A percentile compares a stretch with the other conserved stretches of the same genome.
These are phyloP conservation scores for Hydnum rufescens DNA, from an alignment of 768 basidiomycete genomes.

Conservation along the genomic window DNA sequence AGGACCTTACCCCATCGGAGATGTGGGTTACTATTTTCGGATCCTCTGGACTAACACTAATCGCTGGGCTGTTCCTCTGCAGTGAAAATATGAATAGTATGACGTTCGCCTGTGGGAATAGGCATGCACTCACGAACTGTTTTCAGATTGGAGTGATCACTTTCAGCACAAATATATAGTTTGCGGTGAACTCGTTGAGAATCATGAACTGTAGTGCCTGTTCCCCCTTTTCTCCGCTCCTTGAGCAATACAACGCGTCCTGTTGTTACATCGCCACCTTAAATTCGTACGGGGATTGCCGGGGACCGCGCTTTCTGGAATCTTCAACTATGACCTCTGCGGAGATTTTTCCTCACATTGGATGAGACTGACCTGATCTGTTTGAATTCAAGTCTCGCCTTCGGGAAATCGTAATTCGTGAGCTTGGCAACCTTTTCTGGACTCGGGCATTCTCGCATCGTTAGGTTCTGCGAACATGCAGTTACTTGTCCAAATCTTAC, in stretches of 20 bases:
- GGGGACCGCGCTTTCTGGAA: too few relatives aligned
- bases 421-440: too few relatives aligned
- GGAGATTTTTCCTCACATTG: neutral
- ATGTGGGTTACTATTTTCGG: slow-evolving; percentile 32
- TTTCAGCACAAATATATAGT: slow-evolving; percentile 84
- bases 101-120: slow-evolving; percentile 9
- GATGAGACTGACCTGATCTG: neutral
- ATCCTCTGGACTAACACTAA: neutral
- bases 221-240: too few relatives aligned
- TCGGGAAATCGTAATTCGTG: too few relatives aligned
- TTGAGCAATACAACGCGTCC: too few relatives aligned
- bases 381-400: neutral
- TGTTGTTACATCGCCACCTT: too few relatives aligned
- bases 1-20: slow-evolving; percentile 60
- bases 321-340: slow-evolving; percentile 14
- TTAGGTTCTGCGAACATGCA: neutral
- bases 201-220: slow-evolving; percentile 26
- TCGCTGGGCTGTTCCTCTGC: slow-evolving; percentile 1
- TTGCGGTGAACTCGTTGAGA: slow-evolving; percentile 76
- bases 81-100: slow-evolving; percentile 89
- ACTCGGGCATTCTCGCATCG: too few relatives aligned
- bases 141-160: slow-evolving; percentile 76
- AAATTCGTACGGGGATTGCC: too few relatives aligned
- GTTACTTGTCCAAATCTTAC: slow-evolving; percentile 31
- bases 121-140: slow-evolving; percentile 1